phyloP scores from a whole-genome alignment of 1,139 yeast genomes.

The Debaryomyces fabryi region DNA sequence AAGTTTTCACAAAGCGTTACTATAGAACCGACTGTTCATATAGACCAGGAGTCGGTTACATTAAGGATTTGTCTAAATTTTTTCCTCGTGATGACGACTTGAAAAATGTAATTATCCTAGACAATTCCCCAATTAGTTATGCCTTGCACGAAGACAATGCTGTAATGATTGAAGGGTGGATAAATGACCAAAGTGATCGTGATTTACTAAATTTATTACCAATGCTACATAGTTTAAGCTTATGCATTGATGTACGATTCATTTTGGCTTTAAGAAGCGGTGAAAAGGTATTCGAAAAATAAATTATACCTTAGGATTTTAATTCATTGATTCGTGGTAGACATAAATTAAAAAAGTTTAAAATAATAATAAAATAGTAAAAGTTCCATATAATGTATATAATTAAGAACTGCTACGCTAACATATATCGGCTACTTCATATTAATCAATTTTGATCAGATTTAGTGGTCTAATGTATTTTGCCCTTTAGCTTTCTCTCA shows the following conservation, averaged over 20 bases:
- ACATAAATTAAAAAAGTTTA: neutral
- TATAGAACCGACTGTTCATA: conserved; percentile 83
- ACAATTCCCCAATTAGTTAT: conserved; percentile 90
- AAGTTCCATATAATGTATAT: neutral
- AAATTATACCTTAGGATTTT: conserved; percentile 4
- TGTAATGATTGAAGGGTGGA: conserved; percentile 95
- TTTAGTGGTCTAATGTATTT: too few relatives aligned
- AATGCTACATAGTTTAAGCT: conserved; percentile 73
- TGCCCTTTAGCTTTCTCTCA: too few relatives aligned
- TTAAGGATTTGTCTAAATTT: conserved; percentile 72
- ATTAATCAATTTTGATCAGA: neutral
- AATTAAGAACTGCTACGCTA: neutral
- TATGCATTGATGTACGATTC: conserved; percentile 84
- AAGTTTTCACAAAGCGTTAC: conserved; percentile 57
- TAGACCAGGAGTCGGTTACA: conserved; percentile 79
- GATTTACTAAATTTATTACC: conserved; percentile 83
- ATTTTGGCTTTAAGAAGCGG: conserved; percentile 78
- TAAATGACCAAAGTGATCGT: conserved; percentile 87
- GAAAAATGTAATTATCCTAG: conserved; percentile 76
- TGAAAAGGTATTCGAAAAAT: conserved; percentile 62
- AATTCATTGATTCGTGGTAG: conserved; percentile 1
- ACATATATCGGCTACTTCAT: neutral
- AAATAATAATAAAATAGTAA: neutral
- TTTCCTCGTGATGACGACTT: conserved; percentile 55
- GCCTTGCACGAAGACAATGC: conserved; percentile 86